Conservation (phyloP, 1,284 basidiomycete species). For the Apiotrichum porosum region DNA sequence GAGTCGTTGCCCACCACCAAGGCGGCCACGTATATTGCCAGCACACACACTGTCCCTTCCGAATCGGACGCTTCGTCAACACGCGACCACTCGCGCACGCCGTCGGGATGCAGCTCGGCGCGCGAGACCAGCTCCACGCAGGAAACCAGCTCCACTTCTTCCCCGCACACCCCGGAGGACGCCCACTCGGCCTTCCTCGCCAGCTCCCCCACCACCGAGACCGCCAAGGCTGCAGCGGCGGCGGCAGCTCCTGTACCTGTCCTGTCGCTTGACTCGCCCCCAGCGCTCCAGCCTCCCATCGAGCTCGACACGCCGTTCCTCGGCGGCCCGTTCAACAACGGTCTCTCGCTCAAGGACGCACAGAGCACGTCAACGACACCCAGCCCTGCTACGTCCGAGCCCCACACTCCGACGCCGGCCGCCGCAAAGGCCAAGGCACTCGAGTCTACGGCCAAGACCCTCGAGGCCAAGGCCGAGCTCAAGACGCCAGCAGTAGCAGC, state of each 20-base stretch:
- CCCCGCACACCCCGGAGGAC: slow-evolving; percentile 39
- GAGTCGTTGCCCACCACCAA: neutral
- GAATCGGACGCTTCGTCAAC: too few species aligned
- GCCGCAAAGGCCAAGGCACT: too few species aligned
- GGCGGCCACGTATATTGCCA: neutral
- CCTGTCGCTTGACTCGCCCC: slow-evolving; percentile 3
- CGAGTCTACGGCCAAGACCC: too few species aligned
- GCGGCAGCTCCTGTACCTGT: neutral
- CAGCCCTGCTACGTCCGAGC: too few species aligned
- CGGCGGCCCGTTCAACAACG: neutral
- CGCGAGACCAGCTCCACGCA: slow-evolving; percentile 41
- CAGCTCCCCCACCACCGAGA: neutral
- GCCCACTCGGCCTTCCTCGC: slow-evolving; percentile 12
- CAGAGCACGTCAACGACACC: neutral
- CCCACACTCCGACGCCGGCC: too few species aligned
- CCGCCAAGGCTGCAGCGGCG: too few species aligned
- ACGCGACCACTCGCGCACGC: slow-evolving; percentile 37
- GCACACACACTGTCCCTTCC: too few species aligned
- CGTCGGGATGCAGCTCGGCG: slow-evolving; percentile 40
- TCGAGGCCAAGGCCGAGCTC: neutral
- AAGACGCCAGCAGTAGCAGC: too few species aligned
- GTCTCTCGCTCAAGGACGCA: too few species aligned
- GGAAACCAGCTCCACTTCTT: slow-evolving; percentile 41
- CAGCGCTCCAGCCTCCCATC: slow-evolving; percentile 5
- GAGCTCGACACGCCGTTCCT: neutral